Conservation (phyloP, 192 early-diverging fungal species). For the Obelidium mucronatum region DNA sequence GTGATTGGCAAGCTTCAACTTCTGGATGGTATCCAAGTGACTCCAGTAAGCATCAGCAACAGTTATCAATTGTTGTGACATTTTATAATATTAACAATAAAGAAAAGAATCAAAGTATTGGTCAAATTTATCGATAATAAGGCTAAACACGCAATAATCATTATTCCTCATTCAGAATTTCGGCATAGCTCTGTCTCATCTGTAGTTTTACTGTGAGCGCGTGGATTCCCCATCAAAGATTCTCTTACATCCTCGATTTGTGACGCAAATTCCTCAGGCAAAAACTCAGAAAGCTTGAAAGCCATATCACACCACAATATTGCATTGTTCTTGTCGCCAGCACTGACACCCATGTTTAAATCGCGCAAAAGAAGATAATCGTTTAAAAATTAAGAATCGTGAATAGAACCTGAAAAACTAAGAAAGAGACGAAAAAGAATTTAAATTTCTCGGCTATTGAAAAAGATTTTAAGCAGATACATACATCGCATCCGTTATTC, state of each 20-base stretch:
- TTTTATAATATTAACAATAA: too few relatives aligned
- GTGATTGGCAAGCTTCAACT: too few relatives aligned
- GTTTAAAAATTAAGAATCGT: not conserved
- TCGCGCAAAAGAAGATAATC: not conserved
- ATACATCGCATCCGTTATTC: constrained; percentile 34
- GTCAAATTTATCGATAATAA: too few relatives aligned
- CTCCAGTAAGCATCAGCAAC: too few relatives aligned
- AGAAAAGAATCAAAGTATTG: too few relatives aligned
- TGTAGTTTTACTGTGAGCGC: not conserved
- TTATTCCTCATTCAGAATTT: constrained; percentile 15
- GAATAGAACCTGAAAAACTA: constrained; percentile 11
- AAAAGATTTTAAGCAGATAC: not conserved
- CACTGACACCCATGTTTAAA: too few relatives aligned
- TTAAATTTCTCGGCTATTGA: not conserved
- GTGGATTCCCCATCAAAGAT: not conserved
- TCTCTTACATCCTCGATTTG: constrained; percentile 22
- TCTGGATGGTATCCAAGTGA: too few relatives aligned
- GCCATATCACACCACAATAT: constrained; percentile 33
- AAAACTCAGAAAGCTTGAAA: constrained; percentile 18
- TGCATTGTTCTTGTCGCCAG: constrained; percentile 22
- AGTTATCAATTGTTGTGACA: too few relatives aligned
- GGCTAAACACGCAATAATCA: too few relatives aligned
- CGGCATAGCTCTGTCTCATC: constrained; percentile 17
- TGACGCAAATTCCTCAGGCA: constrained; percentile 8
- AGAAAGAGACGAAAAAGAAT: not conserved